Evolutionary conservation across 352 stramenopile species (phyloP).

Genomic region (Phytophthora fragariae): DNA sequence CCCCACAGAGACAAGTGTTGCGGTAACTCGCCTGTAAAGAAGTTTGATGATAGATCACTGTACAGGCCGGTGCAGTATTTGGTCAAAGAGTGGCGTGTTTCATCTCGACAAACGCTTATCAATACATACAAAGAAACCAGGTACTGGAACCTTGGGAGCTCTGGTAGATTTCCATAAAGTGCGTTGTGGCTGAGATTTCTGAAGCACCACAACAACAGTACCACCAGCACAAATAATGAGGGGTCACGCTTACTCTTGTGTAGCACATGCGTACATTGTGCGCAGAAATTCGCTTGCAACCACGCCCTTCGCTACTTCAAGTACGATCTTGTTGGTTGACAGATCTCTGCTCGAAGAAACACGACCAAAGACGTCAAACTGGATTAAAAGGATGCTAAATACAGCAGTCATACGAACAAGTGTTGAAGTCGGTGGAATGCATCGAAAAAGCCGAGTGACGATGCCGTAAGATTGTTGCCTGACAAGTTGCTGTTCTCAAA

Average conservation of each 20-base stretch:
- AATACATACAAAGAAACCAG: conserved; percentile 51
- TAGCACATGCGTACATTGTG: conserved; percentile 47
- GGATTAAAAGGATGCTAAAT: not conserved
- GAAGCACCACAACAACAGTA: not conserved
- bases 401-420: conserved; percentile 33
- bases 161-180: conserved; percentile 49
- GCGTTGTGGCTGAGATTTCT: conserved; percentile 66
- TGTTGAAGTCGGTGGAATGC: conserved; percentile 46
- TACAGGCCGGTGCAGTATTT: not conserved
- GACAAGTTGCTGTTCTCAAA: conserved; percentile 44
- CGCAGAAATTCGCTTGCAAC: conserved; percentile 60
- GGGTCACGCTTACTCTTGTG: not conserved
- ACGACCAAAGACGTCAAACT: not conserved
- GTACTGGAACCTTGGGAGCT: conserved; percentile 43
- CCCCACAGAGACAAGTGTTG: conserved; percentile 48
- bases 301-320: conserved; percentile 43
- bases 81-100: not conserved
- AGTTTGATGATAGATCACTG: conserved; percentile 70
- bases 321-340: conserved; percentile 51
- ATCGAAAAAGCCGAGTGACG: conserved; percentile 46
- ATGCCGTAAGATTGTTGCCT: conserved; percentile 43
- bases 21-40: conserved; percentile 51
- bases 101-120: not conserved
- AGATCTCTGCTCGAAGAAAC: conserved; percentile 44
- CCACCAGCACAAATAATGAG: not conserved